These are phyloP conservation scores for Astrothelium macrocarpum DNA, from an alignment of 495 filamentous ascomycete species.

Conservation along the genomic window DNA sequence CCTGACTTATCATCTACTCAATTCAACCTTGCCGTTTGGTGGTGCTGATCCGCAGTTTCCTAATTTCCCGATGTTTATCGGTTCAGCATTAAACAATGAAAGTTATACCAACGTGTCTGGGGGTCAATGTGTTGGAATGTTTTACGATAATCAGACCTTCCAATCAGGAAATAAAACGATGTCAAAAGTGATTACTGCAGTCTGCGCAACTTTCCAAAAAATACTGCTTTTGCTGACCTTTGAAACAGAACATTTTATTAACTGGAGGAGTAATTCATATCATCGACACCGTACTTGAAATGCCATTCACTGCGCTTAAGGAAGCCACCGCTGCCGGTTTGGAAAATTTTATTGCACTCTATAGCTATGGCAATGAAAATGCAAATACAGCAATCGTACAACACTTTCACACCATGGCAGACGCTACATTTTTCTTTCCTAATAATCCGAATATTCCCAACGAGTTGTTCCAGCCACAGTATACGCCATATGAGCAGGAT, in stretches of 20 bases:
- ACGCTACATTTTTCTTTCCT: neutral
- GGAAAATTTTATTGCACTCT: neutral
- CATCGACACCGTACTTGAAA: neutral
- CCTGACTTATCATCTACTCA: neutral
- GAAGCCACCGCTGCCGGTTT: neutral
- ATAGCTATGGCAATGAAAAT: neutral
- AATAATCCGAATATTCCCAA: neutral
- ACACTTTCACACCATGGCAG: neutral
- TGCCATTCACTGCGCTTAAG: neutral
- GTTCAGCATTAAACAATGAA: neutral
- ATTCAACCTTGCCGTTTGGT: neutral
- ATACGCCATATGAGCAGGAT: neutral
- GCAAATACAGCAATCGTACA: neutral
- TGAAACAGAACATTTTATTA: neutral
- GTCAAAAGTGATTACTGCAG: neutral
- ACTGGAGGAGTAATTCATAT: neutral
- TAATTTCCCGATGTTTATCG: neutral
- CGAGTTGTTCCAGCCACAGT: too few species aligned
- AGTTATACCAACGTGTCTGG: neutral
- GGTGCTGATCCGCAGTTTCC: neutral
- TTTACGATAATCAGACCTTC: neutral
- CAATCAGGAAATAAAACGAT: neutral
- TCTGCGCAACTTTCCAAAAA: neutral
- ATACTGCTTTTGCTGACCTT: neutral
- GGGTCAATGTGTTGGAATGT: neutral